Percentiles rank a stretch among this genome's conserved stretches.
Evolutionary conservation across 805 yeast species (phyloP).

Genomic region (Saturnispora halmiae): DNA sequence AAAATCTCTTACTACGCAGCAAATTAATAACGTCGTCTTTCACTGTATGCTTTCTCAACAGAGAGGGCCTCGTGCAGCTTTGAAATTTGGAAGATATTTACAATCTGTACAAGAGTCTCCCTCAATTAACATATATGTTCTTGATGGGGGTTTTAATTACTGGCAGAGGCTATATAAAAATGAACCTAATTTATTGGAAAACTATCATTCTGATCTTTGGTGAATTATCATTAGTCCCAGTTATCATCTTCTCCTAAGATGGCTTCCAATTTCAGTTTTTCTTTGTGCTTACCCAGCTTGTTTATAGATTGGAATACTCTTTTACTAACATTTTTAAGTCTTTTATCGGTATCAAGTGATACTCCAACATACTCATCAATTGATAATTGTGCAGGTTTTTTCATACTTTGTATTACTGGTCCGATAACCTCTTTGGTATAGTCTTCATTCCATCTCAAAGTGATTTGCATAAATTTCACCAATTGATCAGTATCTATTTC

Average conservation of each 20-base stretch:
- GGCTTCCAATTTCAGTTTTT: conserved; percentile 4
- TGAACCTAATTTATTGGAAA: conserved; percentile 56
- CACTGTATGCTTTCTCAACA: conserved; percentile 90
- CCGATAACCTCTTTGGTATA: conserved; percentile 73
- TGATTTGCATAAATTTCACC: conserved; percentile 55
- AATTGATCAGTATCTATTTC: conserved; percentile 74
- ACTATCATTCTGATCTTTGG: conserved; percentile 38
- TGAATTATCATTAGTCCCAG: conserved; percentile 3
- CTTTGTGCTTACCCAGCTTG: conserved; percentile 30
- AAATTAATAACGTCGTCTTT: conserved; percentile 54
- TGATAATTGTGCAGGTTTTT: conserved; percentile 50
- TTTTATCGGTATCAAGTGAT: conserved; percentile 39
- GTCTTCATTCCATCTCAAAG: conserved; percentile 72
- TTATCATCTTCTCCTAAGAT: conserved; percentile 1
- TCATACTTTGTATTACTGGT: conserved; percentile 77
- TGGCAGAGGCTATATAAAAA: conserved; percentile 77
- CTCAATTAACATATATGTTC: conserved; percentile 44
- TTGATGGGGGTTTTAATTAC: conserved; percentile 74
- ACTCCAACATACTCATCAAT: conserved; percentile 62
- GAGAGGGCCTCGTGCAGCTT: conserved; percentile 82
- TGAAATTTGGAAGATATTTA: conserved; percentile 44
- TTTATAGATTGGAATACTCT: conserved; percentile 51
- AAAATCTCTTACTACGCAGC: conserved; percentile 28
- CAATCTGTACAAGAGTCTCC: conserved; percentile 25
- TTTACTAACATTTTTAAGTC: conserved; percentile 46